phyloP scores from a whole-genome alignment of 208 protist species.

The Borovskyia barvae region DNA sequence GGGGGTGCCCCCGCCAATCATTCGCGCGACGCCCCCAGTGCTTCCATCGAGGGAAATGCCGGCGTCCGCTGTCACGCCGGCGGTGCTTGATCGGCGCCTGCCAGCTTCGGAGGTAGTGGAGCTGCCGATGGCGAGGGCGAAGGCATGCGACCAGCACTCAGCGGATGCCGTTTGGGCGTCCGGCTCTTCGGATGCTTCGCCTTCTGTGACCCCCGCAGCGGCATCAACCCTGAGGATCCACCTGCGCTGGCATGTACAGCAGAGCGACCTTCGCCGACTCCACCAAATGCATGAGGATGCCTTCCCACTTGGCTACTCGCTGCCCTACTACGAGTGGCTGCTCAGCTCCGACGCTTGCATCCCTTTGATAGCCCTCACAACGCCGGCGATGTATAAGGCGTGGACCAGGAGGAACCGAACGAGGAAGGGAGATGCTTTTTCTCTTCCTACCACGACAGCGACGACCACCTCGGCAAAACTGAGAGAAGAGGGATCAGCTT shows the following conservation, averaged over 20 bases:
- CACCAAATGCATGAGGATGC: conserved; percentile 49
- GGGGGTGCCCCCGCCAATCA: no score
- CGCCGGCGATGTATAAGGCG: conserved; percentile 10
- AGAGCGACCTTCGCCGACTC: conserved; percentile 37
- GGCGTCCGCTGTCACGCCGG: no score
- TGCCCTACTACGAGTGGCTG: conserved; percentile 55
- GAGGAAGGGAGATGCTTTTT: no score
- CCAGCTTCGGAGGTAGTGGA: conserved; percentile 15
- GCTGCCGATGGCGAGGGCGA: no score
- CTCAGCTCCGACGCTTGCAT: conserved; percentile 37
- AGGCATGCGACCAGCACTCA: no score
- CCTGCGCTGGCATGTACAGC: conserved; percentile 63
- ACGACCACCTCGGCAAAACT: no score
- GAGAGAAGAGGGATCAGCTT: no score
- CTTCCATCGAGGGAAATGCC: no score
- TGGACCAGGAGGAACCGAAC: neutral
- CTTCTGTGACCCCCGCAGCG: neutral
- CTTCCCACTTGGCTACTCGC: conserved; percentile 59
- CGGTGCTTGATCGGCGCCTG: no score
- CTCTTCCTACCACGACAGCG: neutral
- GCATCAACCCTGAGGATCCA: conserved; percentile 20
- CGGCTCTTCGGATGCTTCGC: neutral
- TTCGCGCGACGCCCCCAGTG: no score
- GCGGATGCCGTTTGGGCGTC: no score
- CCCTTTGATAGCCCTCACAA: conserved; percentile 44